Conservation (phyloP, 1,284 basidiomycete species). For the Meira miltonrushii region DNA sequence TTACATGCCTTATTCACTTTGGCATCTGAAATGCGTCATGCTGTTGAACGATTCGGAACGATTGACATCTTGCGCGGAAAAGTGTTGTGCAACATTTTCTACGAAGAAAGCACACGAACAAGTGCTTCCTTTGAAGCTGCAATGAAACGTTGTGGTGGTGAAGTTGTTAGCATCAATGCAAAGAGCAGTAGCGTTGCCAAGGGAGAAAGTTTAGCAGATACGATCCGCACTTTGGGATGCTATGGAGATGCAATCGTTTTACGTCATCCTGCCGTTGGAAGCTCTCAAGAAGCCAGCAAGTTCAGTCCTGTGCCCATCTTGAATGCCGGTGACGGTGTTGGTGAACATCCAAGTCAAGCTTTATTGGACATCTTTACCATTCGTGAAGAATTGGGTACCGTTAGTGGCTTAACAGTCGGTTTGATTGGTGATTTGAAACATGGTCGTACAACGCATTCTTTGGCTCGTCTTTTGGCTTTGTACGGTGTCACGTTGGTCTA, state of each 20-base stretch:
- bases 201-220: constrained; percentile 90
- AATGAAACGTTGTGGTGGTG: constrained; percentile 95
- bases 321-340: constrained; percentile 94
- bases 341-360: constrained; percentile 89
- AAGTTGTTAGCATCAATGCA: constrained; percentile 78
- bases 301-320: constrained; percentile 90
- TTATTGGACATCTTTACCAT: constrained; percentile 89
- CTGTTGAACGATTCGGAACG: constrained; percentile 84
- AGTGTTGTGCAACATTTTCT: constrained; percentile 92
- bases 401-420: constrained; percentile 92
- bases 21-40: constrained; percentile 91
- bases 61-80: constrained; percentile 86
- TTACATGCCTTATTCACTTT: constrained; percentile 90
- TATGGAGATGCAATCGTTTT: constrained; percentile 94
- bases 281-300: constrained; percentile 68
- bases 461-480: constrained; percentile 84
- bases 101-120: constrained; percentile 94
- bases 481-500: constrained; percentile 87
- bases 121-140: constrained; percentile 87
- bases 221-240: constrained; percentile 87
- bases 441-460: constrained; percentile 91
- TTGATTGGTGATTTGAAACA: constrained; percentile 92
- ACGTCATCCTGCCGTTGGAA: constrained; percentile 88
- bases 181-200: constrained; percentile 85
- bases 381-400: constrained; percentile 93